Evolutionary conservation across 192 early-diverging fungal species (phyloP), one percentile per base, ranked within the genome.

Genomic region (Coemansia sp.): DNA sequence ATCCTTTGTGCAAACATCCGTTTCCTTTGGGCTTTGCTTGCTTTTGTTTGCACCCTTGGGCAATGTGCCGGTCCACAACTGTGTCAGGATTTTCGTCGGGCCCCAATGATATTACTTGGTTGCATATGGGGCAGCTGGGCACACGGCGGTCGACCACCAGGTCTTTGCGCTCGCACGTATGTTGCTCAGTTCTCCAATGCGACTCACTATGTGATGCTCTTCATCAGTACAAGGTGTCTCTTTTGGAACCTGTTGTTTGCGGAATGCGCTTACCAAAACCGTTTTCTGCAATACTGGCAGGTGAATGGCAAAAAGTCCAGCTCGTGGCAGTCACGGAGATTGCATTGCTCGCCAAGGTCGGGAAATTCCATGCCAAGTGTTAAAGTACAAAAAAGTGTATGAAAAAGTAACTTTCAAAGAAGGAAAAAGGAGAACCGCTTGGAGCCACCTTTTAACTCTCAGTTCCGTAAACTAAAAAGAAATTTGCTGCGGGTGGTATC

Each of bases 81-180:
- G 84, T 61, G 66, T 95, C 91, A 5, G 93, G 90, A 63, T 91
- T 84, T 56, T 91, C 89, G 27, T 88, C 88, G 24, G 87, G 79
- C 4, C 79, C 78, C 9, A 89, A 70, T 3, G 93, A 88, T 2
- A 95, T 84, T 11, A 90, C 87, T 56, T 87, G 76, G 17, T 82
- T 62, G 68, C 93, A 95, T 21, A 95, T 73, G 10, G 91, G 91
- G 50, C 91, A 92, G 51, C 83, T 84, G 5, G 91, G 89, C 0
- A 90, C 89, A 24, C 85, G 82, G 45, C 87, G 82, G 59, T 91
- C 84, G 1, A 80, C 74, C 4, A 75, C 67, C 1, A 85, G 83
- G 53, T 88, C 83, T 17, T 80, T 66, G n/a, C 73, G 69, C 15
- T 83, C 70, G 60, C 91, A 92, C 10, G 64, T 41, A 63, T 92